Percentiles rank a stretch among this genome's conserved stretches.
Conservation (phyloP, 768 basidiomycete genomes). For the Rhizopogon rudus region DNA sequence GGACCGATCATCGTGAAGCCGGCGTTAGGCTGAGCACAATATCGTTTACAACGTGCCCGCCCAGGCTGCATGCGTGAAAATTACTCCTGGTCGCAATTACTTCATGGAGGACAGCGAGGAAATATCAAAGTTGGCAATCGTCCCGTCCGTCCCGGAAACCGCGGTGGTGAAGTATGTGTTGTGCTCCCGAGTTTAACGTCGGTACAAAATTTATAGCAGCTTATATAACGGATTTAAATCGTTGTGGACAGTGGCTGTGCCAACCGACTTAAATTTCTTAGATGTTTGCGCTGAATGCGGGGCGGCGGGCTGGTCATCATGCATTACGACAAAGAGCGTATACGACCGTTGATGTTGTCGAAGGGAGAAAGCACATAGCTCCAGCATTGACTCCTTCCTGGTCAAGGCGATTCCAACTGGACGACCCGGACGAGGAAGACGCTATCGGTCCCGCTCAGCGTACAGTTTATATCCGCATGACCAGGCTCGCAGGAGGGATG, state of each 20-base stretch:
- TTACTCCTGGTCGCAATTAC: conserved; percentile 69
- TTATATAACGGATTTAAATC: conserved; percentile 9
- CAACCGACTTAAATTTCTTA: neutral
- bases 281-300: conserved; percentile 13
- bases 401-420: neutral
- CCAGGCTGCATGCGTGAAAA: conserved; percentile 69
- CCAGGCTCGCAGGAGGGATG: conserved; percentile 38
- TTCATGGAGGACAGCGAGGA: conserved; percentile 83
- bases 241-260: conserved; percentile 10
- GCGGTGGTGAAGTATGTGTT: conserved; percentile 44
- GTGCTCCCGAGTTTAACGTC: conserved; percentile 23
- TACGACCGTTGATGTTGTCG: neutral
- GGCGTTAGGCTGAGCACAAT: conserved; percentile 22
- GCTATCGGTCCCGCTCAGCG: conserved; percentile 5
- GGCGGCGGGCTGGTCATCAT: conserved; percentile 7
- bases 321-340: conserved; percentile 1
- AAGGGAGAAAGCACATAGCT: neutral
- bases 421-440: neutral
- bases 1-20: conserved; percentile 8
- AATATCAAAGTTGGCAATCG: conserved; percentile 71
- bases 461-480: conserved; percentile 37
- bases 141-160: conserved; percentile 61
- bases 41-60: conserved; percentile 52
- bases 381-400: neutral
- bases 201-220: conserved; percentile 31